phyloP scores from a whole-genome alignment of 768 basidiomycete species.

The Podaxis sp. region DNA sequence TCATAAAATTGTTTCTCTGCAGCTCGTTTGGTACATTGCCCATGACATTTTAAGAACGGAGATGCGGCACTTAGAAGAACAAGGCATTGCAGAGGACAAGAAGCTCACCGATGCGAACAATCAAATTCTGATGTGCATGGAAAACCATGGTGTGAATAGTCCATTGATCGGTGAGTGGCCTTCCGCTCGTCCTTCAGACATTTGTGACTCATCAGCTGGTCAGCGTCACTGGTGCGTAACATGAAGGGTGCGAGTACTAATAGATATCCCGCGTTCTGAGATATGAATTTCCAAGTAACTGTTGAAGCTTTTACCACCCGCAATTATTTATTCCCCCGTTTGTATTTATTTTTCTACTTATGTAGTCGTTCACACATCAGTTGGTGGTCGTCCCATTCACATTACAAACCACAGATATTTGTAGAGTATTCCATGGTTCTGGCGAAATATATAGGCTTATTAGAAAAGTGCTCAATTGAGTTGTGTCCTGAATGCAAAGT shows the following conservation, averaged over 20 bases:
- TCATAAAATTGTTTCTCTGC: background rate
- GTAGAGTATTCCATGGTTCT: too few relatives aligned
- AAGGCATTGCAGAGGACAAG: background rate
- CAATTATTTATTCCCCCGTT: background rate
- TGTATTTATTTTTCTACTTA: background rate
- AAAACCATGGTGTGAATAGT: background rate
- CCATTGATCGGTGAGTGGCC: constrained; percentile 4
- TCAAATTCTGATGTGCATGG: constrained; percentile 6
- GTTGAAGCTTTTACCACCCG: background rate
- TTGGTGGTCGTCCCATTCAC: background rate
- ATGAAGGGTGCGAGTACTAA: background rate
- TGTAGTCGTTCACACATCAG: background rate
- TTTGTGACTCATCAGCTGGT: background rate
- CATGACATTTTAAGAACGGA: constrained; percentile 8
- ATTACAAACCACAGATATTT: too few relatives aligned
- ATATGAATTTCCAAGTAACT: background rate
- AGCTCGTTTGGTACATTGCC: constrained; percentile 7
- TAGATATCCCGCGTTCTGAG: background rate
- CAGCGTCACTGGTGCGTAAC: background rate
- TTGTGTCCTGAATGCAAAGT: background rate
- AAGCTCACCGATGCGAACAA: constrained; percentile 3
- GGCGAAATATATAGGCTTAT: too few relatives aligned
- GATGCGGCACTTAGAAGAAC: background rate
- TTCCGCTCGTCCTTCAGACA: background rate
- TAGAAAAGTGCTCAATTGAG: background rate